A percentile compares a stretch with the other conserved stretches of the same genome.
phyloP scores from a whole-genome alignment of 2,329 filamentous ascomycete species.

The Bipolaris zeicola region DNA sequence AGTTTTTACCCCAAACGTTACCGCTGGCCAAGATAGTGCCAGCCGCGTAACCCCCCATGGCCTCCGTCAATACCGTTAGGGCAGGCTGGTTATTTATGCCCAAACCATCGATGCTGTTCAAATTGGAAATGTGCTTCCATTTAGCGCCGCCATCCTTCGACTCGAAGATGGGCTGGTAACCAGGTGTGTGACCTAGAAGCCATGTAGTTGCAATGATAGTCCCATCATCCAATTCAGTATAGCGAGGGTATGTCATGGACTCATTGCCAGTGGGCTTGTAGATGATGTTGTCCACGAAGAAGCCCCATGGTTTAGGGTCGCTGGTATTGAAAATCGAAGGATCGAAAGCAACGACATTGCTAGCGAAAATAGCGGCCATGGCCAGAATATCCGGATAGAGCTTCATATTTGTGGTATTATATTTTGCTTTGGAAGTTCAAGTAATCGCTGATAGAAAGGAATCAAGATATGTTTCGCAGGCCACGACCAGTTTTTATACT shows the following conservation, averaged over 20 bases:
- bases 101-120: slow-evolving; percentile 67
- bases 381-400: not conserved
- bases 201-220: slow-evolving; percentile 27
- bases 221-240: slow-evolving; percentile 18
- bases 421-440: not conserved
- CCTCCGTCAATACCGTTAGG: slow-evolving; percentile 18
- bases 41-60: slow-evolving; percentile 24
- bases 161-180: slow-evolving; percentile 50
- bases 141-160: slow-evolving; percentile 53
- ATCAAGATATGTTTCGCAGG: not conserved
- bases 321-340: not conserved
- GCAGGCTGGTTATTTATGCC: slow-evolving; percentile 61
- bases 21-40: slow-evolving; percentile 53
- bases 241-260: slow-evolving; percentile 26
- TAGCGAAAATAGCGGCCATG: not conserved
- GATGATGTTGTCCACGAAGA: slow-evolving; percentile 30
- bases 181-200: slow-evolving; percentile 16
- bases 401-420: slow-evolving; percentile 2
- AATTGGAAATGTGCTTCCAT: slow-evolving; percentile 65
- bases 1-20: slow-evolving; percentile 55
- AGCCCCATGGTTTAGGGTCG: slow-evolving; percentile 20
- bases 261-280: slow-evolving; percentile 22
- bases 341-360: slow-evolving; percentile 1
- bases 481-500: too few relatives aligned
- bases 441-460: not conserved